A percentile compares a stretch with the other conserved stretches of the same genome.
These are phyloP conservation scores for Aphanomyces cochlioides DNA, from an alignment of 352 stramenopile species.

Conservation along the genomic window DNA sequence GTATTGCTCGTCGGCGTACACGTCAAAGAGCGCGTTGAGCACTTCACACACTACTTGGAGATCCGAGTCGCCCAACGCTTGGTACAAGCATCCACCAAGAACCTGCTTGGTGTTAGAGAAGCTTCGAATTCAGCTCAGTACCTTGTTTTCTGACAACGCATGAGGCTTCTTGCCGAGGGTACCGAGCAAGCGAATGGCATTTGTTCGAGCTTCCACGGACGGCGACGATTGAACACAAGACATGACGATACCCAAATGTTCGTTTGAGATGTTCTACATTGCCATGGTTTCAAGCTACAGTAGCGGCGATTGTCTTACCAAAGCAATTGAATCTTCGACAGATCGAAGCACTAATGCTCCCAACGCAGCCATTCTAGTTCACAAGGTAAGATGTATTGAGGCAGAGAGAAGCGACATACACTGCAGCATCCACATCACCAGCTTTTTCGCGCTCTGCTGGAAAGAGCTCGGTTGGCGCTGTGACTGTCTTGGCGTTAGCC, in stretches of 20 bases:
- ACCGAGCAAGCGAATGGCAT: conserved; percentile 71
- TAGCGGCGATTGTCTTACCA: conserved; percentile 66
- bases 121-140: not conserved
- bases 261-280: conserved; percentile 47
- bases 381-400: not conserved
- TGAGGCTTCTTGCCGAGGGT: conserved; percentile 70
- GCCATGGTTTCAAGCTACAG: conserved; percentile 50
- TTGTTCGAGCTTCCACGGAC: conserved; percentile 66
- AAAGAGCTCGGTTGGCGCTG: conserved; percentile 36
- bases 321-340: conserved; percentile 46
- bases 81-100: conserved; percentile 58
- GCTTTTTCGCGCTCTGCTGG: conserved; percentile 41
- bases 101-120: conserved; percentile 34
- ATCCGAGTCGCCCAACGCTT: conserved; percentile 58
- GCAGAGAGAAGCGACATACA: conserved; percentile 8
- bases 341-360: conserved; percentile 61
- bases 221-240: conserved; percentile 52
- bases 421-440: conserved; percentile 11
- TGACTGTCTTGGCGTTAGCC: conserved; percentile 52
- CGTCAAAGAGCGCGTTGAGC: conserved; percentile 82
- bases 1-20: conserved; percentile 74
- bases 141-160: conserved; percentile 49
- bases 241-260: conserved; percentile 72
- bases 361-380: conserved; percentile 55
- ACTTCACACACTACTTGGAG: conserved; percentile 81